phyloP scores from a whole-genome alignment of 2,329 filamentous ascomycete species.

The Westerdykella sp. region DNA sequence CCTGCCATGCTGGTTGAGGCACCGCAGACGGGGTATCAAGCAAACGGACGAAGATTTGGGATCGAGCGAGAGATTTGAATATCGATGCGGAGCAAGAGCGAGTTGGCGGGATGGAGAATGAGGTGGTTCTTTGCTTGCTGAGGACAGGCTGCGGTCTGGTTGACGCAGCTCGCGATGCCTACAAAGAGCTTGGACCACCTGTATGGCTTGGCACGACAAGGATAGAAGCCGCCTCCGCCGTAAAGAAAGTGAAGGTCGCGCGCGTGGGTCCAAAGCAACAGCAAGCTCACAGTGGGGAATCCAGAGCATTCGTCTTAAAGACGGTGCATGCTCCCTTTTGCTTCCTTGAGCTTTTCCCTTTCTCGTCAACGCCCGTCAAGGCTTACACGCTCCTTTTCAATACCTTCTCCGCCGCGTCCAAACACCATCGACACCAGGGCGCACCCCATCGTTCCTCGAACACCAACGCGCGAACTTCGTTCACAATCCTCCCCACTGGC shows the following conservation, averaged over 20 bases:
- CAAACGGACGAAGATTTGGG: neutral
- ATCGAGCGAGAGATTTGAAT: neutral
- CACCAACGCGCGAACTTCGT: conserved; percentile 22
- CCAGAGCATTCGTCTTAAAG: too few species aligned
- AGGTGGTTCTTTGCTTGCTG: conserved; percentile 1
- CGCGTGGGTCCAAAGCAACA: conserved; percentile 5
- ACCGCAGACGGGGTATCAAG: too few species aligned
- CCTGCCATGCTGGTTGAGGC: conserved; percentile 60
- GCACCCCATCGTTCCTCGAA: conserved; percentile 16
- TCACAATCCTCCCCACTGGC: conserved; percentile 19
- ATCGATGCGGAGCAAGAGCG: neutral
- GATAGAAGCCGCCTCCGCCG: too few species aligned
- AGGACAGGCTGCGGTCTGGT: conserved; percentile 4
- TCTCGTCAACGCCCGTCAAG: conserved; percentile 20
- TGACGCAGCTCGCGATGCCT: conserved; percentile 22
- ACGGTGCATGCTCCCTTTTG: conserved; percentile 4
- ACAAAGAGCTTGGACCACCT: conserved; percentile 13
- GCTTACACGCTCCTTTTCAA: conserved; percentile 20
- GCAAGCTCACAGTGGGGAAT: neutral
- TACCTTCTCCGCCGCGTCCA: conserved; percentile 11
- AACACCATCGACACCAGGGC: conserved; percentile 23
- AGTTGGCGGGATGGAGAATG: conserved; percentile 4
- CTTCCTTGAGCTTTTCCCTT: conserved; percentile 16
- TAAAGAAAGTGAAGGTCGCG: too few species aligned
- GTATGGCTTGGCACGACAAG: conserved; percentile 3